A percentile compares a stretch with the other conserved stretches of the same genome.
These are phyloP conservation scores for Ophiocordyceps unilateralis DNA, from an alignment of 2,329 filamentous ascomycete species.

Conservation along the genomic window DNA sequence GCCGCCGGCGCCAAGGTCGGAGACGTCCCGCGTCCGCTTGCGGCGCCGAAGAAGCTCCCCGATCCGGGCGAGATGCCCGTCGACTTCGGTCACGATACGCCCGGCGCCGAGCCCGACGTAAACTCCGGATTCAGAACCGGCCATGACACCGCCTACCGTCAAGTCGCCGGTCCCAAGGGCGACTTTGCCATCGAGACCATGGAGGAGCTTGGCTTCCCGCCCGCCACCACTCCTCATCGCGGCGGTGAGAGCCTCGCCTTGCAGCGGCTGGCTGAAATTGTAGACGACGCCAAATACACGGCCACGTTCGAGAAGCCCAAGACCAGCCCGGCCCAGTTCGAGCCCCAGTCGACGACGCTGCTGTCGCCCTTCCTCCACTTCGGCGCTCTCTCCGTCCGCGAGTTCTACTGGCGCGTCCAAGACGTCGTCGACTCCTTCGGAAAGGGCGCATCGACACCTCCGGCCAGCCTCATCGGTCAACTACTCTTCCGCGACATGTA, in stretches of 20 bases:
- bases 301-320: conserved; percentile 63
- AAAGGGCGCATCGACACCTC: conserved; percentile 39
- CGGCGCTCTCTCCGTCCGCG: conserved; percentile 49
- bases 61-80: conserved; percentile 47
- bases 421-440: conserved; percentile 41
- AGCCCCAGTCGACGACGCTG: conserved; percentile 55
- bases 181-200: conserved; percentile 58
- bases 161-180: conserved; percentile 46
- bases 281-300: conserved; percentile 46
- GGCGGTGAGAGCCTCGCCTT: conserved; percentile 56
- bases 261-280: conserved; percentile 36
- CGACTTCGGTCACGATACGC: conserved; percentile 35
- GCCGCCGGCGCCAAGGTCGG: conserved; percentile 46
- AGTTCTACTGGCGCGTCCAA: conserved; percentile 57
- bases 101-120: conserved; percentile 32
- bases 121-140: conserved; percentile 37
- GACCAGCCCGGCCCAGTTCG: conserved; percentile 57
- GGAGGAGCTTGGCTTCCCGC: conserved; percentile 49
- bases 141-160: conserved; percentile 38
- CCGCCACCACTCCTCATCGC: conserved; percentile 47
- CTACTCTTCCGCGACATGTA: conserved; percentile 72
- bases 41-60: conserved; percentile 40
- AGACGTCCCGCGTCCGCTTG: conserved; percentile 40
- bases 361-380: conserved; percentile 62
- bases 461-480: conserved; percentile 55